Evolutionary conservation across 208 protist genomes (phyloP), one percentile per base, ranked within the genome.

Genomic region (Naegleria fowleri): DNA sequence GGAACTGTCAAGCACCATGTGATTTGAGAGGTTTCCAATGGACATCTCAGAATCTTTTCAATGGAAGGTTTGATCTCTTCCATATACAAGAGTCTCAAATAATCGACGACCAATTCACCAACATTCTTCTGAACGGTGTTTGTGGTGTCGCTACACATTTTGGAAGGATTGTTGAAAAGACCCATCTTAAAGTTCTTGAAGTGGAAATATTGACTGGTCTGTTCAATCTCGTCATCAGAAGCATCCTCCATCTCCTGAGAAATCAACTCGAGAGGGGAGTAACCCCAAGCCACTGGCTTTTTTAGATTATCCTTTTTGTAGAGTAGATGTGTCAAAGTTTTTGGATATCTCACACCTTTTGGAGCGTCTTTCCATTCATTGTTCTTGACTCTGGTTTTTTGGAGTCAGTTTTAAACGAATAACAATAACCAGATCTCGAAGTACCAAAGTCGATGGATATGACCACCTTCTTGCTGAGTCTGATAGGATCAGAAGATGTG

Each of bases 171-270:
- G 4, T 86, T 58, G 51, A 58, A 33, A 13, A 86, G n/a, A n/a
- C 83, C 83, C 83, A 86, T 51, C 22, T 86, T 86, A 38, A 86
- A 86, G 5, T 5, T 38, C 83, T 86, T 43, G 38, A 86, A 86
- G 5, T 38, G 83, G 25, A 22, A 33, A 15, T 48, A 86, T 25
- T 83, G 5, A 7, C 75, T 58, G 15, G 5, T 58, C 15, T 58
- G 51, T 58, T 58, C 51, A 19, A 19, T 15, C 5, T 58, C 75
- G 9, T 83, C 75, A 43, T 11, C n/a, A 38, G 25, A 48, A 13
- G 39, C 83, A 48, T 16, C 39, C 11, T 86, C 83, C 3, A 86
- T 48, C 33, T 83, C 29, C 16, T 22, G 5, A 9, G 75, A 29
- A 19, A 86, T 41, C n/a, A 29, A 22, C 4, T 48, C 15, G 6